Base-by-base conservation (phyloP, 257 asterid genomes). In the Haberlea rhodopensis region DNA sequence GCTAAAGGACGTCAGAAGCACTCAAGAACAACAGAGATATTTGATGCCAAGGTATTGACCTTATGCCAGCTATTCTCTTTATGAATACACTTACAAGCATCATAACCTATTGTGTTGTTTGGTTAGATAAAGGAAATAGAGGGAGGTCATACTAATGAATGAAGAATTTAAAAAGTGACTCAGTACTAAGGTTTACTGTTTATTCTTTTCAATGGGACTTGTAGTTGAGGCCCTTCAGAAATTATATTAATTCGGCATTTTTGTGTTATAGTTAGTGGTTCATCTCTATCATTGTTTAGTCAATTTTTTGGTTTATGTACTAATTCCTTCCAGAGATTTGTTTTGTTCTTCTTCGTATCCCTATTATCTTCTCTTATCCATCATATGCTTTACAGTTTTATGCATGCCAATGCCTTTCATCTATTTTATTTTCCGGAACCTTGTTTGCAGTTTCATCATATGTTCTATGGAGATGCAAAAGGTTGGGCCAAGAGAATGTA, bases 391-490 rank as follows among this genome's bases (percentile, higher is more conserved):
- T 54, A 40, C 9, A 43, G 24, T 18, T 57, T 32, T 19, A 60
- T 8, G 20, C 46, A 71, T 60, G n/a, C 28, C 62, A 27, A 20
- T 48, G 67, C 57, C 49, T 62, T 70, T 45, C 25, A 54, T 24
- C 25, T 53, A 40, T 67, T 59, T 48, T 25, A 66, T 52, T 70
- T 31, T 67, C 6, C 20, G 49, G 45, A 63, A 48, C 11, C 49
- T 49, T 69, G 21, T 65, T 55, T 77, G 75, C 87, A 90, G 97
- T 82, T 79, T 68, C 89, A 73, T 46, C 79, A 82, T 69, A 67
- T 84, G 79, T 53, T 85, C 28, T 76, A 76, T 48, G 95, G 92
- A 71, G 95, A 85, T 53, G 89, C 92, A 57, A 83, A 69, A 73
- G 84, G 97, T 26, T 90, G 87, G 80, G 84, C 81, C 1, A 84